phyloP scores from a whole-genome alignment of 169 alveolate genomes.

The Babesia ovata region DNA sequence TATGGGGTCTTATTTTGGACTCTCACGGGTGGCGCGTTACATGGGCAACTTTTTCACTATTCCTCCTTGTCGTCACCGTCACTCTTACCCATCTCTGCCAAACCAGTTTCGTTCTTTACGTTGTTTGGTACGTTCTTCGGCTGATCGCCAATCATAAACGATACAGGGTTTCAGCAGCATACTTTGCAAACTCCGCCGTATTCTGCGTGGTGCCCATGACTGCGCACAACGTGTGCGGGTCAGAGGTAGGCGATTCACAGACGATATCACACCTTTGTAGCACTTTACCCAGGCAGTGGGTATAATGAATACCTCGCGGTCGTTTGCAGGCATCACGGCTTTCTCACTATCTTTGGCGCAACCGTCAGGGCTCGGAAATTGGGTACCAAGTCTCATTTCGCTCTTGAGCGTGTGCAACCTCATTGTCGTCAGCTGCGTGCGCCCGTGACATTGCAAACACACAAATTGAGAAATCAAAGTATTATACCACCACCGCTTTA shows the following conservation, averaged over 20 bases:
- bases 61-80: slow-evolving; percentile 27
- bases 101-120: slow-evolving; percentile 30
- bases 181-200: slow-evolving; percentile 57
- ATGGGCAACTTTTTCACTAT: slow-evolving; percentile 33
- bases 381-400: slow-evolving; percentile 44
- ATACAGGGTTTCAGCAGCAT: slow-evolving; percentile 50
- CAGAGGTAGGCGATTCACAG: slow-evolving; percentile 25
- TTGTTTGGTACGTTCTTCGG: slow-evolving; percentile 33
- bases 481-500: background rate
- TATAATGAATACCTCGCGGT: slow-evolving; percentile 51
- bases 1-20: slow-evolving; percentile 67
- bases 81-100: slow-evolving; percentile 27
- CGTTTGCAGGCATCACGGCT: slow-evolving; percentile 52
- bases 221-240: slow-evolving; percentile 40
- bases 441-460: background rate
- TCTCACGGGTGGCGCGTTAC: slow-evolving; percentile 58
- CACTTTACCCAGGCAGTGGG: slow-evolving; percentile 43
- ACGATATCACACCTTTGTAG: background rate
- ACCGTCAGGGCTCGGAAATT: slow-evolving; percentile 17
- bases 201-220: slow-evolving; percentile 58
- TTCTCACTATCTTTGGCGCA: background rate
- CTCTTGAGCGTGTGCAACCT: slow-evolving; percentile 55
- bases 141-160: background rate
- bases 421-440: slow-evolving; percentile 19
- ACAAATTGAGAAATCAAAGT: background rate